phyloP scores from a whole-genome alignment of 306 rosid species.

The Trifolium fragiferum region DNA sequence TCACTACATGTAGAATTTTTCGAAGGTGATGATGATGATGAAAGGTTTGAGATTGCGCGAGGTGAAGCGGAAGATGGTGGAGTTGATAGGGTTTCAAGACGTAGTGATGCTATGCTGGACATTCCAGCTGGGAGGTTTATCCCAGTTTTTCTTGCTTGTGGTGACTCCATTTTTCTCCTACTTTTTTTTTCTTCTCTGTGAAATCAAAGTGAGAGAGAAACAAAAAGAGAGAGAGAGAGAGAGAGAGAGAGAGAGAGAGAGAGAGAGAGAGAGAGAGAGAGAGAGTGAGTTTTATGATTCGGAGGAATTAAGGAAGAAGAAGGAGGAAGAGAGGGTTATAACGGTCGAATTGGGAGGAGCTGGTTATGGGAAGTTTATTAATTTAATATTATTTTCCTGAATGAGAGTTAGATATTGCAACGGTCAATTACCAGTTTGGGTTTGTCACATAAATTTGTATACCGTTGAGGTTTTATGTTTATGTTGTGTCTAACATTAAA shows the following conservation, averaged over 20 bases:
- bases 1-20: constrained; percentile 78
- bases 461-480: constrained; percentile 16
- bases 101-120: constrained; percentile 70
- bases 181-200: not conserved
- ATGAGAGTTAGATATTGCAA: constrained; percentile 11
- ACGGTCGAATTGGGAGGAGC: constrained; percentile 38
- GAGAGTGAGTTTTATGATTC: not conserved
- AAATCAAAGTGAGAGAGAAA: not conserved
- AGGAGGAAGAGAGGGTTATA: constrained; percentile 2
- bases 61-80: constrained; percentile 39
- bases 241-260: not conserved
- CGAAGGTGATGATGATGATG: constrained; percentile 72
- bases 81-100: constrained; percentile 63
- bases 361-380: constrained; percentile 4
- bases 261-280: not conserved
- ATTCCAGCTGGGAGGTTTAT: constrained; percentile 91
- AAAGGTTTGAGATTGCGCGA: constrained; percentile 57
- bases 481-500: not conserved
- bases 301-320: not conserved
- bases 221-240: not conserved
- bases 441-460: not conserved
- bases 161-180: constrained; percentile 67
- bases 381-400: constrained; percentile 4
- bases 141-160: constrained; percentile 57
- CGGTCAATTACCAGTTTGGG: constrained; percentile 23